These are phyloP conservation scores for Pseudopediastrum boryanum DNA, from an alignment of 139 green algal species.

Conservation along the genomic window DNA sequence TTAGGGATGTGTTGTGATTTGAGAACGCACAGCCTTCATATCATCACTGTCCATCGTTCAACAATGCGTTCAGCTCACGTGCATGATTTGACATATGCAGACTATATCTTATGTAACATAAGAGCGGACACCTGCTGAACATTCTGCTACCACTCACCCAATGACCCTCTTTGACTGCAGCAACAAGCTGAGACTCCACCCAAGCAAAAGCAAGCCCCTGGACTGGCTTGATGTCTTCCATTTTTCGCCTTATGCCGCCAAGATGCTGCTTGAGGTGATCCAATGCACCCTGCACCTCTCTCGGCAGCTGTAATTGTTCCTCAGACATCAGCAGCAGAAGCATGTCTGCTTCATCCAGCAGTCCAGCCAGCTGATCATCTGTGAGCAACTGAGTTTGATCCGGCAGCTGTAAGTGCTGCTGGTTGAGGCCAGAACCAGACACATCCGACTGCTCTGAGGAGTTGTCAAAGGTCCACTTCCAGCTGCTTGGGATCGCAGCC, in stretches of 20 bases:
- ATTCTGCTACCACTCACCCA: slow-evolving; percentile 32
- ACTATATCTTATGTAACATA: too few species aligned
- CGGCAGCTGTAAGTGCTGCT: slow-evolving; percentile 3
- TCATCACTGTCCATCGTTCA: too few species aligned
- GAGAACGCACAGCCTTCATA: too few species aligned
- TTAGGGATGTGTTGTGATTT: not conserved
- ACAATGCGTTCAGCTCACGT: too few species aligned
- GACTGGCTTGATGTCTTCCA: not conserved
- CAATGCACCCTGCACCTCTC: not conserved
- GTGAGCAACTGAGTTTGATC: not conserved
- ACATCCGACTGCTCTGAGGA: not conserved
- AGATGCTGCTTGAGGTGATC: not conserved
- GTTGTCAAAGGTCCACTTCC: not conserved
- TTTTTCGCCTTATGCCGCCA: not conserved
- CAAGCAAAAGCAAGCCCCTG: slow-evolving; percentile 29
- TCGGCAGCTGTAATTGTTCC: not conserved
- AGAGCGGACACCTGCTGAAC: not conserved
- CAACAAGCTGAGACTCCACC: slow-evolving; percentile 34
- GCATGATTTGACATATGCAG: too few species aligned
- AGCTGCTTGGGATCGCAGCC: not conserved
- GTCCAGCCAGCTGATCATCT: not conserved
- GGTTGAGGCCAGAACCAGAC: not conserved
- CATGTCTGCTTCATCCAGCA: not conserved
- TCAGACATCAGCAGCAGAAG: not conserved
- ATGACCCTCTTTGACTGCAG: slow-evolving; percentile 23